Evolutionary conservation across 257 asterid genomes (phyloP).

Genomic region (Lantana camara): DNA sequence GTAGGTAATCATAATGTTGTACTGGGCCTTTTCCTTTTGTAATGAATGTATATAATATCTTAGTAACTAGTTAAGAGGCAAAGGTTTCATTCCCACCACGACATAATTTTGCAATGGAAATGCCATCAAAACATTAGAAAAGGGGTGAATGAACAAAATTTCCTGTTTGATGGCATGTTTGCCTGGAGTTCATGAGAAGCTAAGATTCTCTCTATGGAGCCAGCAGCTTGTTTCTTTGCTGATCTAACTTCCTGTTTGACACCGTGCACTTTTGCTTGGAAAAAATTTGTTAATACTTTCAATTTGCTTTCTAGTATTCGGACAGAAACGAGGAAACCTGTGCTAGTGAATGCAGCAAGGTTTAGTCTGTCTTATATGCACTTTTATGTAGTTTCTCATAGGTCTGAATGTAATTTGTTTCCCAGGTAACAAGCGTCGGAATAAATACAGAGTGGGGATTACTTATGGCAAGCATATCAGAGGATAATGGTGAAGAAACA

Average conservation of each 20-base stretch:
- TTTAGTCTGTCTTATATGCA: conserved; percentile 1
- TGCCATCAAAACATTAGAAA: background rate
- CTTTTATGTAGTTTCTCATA: conserved; percentile 17
- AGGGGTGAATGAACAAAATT: background rate
- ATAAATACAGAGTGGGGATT: conserved; percentile 98
- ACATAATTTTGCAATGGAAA: background rate
- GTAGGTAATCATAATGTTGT: background rate
- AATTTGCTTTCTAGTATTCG: conserved; percentile 1
- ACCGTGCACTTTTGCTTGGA: background rate
- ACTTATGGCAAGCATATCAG: conserved; percentile 97
- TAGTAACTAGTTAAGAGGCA: background rate
- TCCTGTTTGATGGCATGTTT: background rate
- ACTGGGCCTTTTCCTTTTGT: background rate
- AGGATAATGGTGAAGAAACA: conserved; percentile 98
- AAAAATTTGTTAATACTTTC: background rate
- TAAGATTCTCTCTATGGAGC: background rate
- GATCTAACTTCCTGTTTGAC: conserved; percentile 6
- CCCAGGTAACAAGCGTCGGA: conserved; percentile 88
- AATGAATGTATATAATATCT: background rate
- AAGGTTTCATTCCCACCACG: background rate
- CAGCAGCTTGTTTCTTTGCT: background rate
- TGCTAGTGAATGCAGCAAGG: background rate
- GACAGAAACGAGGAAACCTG: background rate
- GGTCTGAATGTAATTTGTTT: conserved; percentile 21
- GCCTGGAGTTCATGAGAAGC: background rate